Base-by-base conservation (phyloP, 345 rosid species). In the Laguncularia racemosa region DNA sequence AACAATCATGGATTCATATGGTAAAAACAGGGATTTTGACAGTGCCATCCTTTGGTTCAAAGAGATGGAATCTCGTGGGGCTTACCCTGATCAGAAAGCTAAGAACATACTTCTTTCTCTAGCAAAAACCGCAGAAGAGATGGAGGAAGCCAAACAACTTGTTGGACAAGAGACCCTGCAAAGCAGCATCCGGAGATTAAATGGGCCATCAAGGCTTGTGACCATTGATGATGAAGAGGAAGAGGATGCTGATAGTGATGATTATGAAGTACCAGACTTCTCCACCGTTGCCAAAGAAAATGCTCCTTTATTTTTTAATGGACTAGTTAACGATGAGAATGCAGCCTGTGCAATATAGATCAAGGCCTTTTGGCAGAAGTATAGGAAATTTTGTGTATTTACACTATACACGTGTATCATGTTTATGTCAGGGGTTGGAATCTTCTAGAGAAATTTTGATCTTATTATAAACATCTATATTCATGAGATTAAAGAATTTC, bases 1-100 rank as follows among this genome's bases (percentile, higher is more conserved):
- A 0, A 83, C 91, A 8, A 75, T 89, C 77, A 89, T 86, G 99
- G 99, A 92, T 72, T 95, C 85, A 8, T 66, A 83, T 1, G 99
- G 99, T 58, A 92, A 81, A 64, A 83, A 77, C 63, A 72, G 56
- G 62, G 91, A 86, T 75, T 92, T 92, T 13, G 86, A 79, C 19
- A 86, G 87, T n/a, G 97, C 96, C 45, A 73, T 86, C 53, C 52
- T 65, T 54, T 89, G 99, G 97, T 89, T 76, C 50, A 89, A 74
- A 67, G 97, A 93, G 75, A 85, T 93, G 97, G 95, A 76, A 67
- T 67, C 71, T 54, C 52, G 64, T 38, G 88, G 97, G 20, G 56
- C 79, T 60, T 72, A 68, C 48, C 86, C 98, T 21, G 96, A 93
- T 76, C 85, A 76, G 77, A 93, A 89, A 71, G 93, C 99, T 16